Evolutionary conservation across 192 early-diverging fungal genomes (phyloP).

Genomic region (Spizellomyces sp.): DNA sequence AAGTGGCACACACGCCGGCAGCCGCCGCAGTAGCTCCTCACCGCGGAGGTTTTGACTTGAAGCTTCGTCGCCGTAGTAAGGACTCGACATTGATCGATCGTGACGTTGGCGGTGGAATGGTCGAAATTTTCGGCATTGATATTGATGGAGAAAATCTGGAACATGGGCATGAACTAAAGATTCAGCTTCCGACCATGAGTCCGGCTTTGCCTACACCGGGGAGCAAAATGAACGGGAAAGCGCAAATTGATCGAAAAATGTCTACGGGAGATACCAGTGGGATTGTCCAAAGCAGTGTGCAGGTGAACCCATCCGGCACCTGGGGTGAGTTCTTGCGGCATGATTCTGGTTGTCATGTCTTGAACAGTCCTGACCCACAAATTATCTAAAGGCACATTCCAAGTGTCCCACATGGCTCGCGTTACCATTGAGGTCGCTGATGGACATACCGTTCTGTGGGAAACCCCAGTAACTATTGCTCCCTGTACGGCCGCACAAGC

Average conservation of each 20-base stretch:
- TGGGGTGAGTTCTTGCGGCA: slow-evolving; percentile 14
- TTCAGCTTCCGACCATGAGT: slow-evolving; percentile 22
- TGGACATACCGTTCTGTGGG: slow-evolving; percentile 32
- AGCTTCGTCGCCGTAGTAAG: slow-evolving; percentile 8
- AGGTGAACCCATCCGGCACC: slow-evolving; percentile 27
- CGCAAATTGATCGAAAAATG: slow-evolving; percentile 20
- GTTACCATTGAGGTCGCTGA: slow-evolving; percentile 29
- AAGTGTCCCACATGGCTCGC: slow-evolving; percentile 22
- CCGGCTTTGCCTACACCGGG: slow-evolving; percentile 23
- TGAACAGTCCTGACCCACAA: slow-evolving; percentile 3
- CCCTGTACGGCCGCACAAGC: slow-evolving; percentile 10
- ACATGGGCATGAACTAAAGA: slow-evolving; percentile 22
- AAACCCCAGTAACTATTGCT: slow-evolving; percentile 24
- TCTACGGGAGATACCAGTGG: slow-evolving; percentile 24
- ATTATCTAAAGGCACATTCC: slow-evolving; percentile 18
- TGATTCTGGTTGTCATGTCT: neutral
- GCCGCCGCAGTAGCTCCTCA: neutral
- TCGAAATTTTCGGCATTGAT: slow-evolving; percentile 20
- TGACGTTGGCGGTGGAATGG: slow-evolving; percentile 21
- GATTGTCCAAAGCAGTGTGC: slow-evolving; percentile 11
- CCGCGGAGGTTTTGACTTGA: slow-evolving; percentile 23
- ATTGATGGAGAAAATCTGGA: slow-evolving; percentile 30
- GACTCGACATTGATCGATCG: slow-evolving; percentile 13
- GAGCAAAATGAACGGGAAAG: slow-evolving; percentile 20
- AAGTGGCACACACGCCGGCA: slow-evolving; percentile 15